Evolutionary conservation across 805 yeast genomes (phyloP), one percentile per base, ranked within the genome.

Genomic region (Candida caryicola): DNA sequence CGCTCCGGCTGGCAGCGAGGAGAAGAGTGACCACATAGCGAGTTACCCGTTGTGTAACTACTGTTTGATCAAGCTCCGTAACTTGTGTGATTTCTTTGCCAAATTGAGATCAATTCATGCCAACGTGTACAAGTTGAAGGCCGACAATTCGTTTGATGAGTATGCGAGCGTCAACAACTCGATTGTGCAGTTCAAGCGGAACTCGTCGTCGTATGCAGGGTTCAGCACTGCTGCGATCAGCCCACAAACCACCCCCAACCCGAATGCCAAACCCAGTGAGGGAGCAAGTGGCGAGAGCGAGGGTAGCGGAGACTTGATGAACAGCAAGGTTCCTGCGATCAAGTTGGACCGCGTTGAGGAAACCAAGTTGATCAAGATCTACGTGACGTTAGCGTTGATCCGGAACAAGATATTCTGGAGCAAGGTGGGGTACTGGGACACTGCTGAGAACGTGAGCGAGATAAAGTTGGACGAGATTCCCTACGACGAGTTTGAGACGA

Each of bases 331-430:
- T 19, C 23, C 23, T 14, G 21, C 38, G 18, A 36, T 33, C 5
- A 7, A 33, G 6, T 42, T 51, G 17, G 54, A 51, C 29, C 37
- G 39, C 8, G 48, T 34, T 3, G 66, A 64, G 31, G 73, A 69
- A 46, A 51, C 59, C 12, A 59, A 64, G 34, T 39, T 66, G 36
- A 55, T 66, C 40, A 69, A 69, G 44, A 50, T 68, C n/a, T 90
- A 95, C 85, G 38, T 63, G 31, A 57, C 64, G 47, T 46, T 69
- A 27, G 49, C 57, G 7, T 74, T 80, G 50, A 68, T 87, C 15
- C 75, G 95, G 37, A 76, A 77, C 29, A 82, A 83, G 54, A 69
- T 90, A 46, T 86, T 83, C 62, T 91, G 95, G 91, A 71, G 95
- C 6, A 79, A 87, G 46, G 59, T 82, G 16, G 97, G 97, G 4